A percentile compares a stretch with the other conserved stretches of the same genome.
Evolutionary conservation across 345 rosid species (phyloP).

Genomic region (Heritiera littoralis): DNA sequence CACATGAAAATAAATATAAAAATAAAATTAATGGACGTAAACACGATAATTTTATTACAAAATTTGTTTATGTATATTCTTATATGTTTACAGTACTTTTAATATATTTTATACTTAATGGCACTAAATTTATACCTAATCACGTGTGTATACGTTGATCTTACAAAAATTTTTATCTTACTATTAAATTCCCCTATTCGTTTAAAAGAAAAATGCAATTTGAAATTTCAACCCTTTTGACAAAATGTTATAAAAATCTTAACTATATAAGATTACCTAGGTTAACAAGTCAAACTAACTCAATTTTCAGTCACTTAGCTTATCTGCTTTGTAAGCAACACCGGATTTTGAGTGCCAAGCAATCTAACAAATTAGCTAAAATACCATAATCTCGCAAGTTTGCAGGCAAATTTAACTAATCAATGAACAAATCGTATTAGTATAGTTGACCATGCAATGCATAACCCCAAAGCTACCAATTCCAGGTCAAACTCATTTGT

Average conservation of each 20-base stretch:
- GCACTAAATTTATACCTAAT: too few relatives aligned
- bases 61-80: too few relatives aligned
- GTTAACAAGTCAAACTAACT: not conserved
- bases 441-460: not conserved
- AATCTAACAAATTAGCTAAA: conserved; percentile 8
- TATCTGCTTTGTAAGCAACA: not conserved
- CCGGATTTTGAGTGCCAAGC: conserved; percentile 13
- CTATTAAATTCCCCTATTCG: too few relatives aligned
- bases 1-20: too few relatives aligned
- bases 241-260: not conserved
- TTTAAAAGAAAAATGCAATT: too few relatives aligned
- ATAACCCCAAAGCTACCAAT: not conserved
- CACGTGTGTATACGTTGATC: too few relatives aligned
- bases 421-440: not conserved
- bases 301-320: not conserved
- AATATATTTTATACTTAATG: too few relatives aligned
- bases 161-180: too few relatives aligned
- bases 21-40: too few relatives aligned
- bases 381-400: not conserved
- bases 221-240: not conserved
- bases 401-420: conserved; percentile 1
- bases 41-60: too few relatives aligned
- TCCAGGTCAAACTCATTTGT: not conserved
- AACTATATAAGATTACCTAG: not conserved
- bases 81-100: too few relatives aligned